Conservation (phyloP, 2,329 filamentous ascomycete species). For the Fusarium mexicanum region DNA sequence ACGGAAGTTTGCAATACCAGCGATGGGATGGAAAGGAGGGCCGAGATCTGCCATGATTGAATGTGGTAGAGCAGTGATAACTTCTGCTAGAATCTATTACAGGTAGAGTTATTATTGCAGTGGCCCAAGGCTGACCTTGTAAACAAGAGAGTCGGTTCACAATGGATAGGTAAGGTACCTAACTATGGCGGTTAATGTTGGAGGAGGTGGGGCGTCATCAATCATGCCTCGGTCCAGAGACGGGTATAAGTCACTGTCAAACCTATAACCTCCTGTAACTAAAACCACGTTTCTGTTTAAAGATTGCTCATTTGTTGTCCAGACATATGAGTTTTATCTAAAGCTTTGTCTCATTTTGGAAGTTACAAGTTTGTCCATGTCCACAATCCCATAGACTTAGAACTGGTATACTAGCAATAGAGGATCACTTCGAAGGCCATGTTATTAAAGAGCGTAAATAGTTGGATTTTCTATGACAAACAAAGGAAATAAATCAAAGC, state of each 20-base stretch:
- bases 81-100: not conserved
- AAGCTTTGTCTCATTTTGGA: not conserved
- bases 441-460: conserved; percentile 3
- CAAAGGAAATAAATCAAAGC: not conserved
- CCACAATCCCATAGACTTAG: not conserved
- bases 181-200: not conserved
- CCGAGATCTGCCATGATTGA: conserved; percentile 36
- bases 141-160: not conserved
- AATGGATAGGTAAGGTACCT: too few relatives aligned
- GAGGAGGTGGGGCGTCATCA: conserved; percentile 25
- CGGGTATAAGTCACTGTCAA: not conserved
- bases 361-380: not conserved
- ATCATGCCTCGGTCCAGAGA: conserved; percentile 15
- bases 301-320: not conserved
- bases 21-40: conserved; percentile 61
- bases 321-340: too few relatives aligned
- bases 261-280: not conserved
- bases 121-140: not conserved
- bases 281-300: not conserved
- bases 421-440: not conserved
- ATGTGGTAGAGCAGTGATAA: not conserved
- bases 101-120: not conserved
- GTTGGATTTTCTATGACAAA: not conserved
- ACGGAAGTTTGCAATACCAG: conserved; percentile 74
- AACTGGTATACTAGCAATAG: not conserved